phyloP scores from a whole-genome alignment of 192 early-diverging fungal genomes.

The Podila epigama region DNA sequence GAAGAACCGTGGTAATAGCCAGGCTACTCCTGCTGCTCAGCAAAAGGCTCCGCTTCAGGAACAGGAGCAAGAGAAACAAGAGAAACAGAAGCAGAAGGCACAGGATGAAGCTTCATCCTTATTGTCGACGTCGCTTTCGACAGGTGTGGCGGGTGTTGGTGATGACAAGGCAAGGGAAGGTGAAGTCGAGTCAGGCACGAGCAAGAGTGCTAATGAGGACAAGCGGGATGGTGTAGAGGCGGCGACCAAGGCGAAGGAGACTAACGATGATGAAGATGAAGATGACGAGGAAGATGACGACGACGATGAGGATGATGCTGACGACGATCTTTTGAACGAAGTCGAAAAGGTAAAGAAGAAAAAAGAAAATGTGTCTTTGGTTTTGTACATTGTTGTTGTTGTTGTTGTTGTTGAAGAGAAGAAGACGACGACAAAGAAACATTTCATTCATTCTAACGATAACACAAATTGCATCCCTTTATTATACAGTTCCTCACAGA shows the following conservation, averaged over 20 bases:
- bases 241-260: neutral
- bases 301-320: constrained; percentile 19
- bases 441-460: neutral
- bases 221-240: neutral
- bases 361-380: neutral
- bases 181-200: constrained; percentile 44
- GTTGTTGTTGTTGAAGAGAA: neutral
- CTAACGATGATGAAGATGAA: neutral
- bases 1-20: constrained; percentile 4
- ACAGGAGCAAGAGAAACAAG: neutral
- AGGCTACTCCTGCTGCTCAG: neutral
- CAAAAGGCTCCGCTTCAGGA: neutral
- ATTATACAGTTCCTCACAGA: constrained; percentile 31
- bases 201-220: neutral
- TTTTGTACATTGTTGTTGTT: neutral
- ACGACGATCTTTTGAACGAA: constrained; percentile 53
- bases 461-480: neutral
- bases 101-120: too few relatives aligned
- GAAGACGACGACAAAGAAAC: neutral
- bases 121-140: too few relatives aligned
- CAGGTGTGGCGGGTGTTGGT: too few relatives aligned
- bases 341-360: constrained; percentile 46
- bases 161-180: too few relatives aligned
- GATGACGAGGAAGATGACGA: constrained; percentile 16
- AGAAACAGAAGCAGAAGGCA: neutral